Evolutionary conservation across 352 stramenopile genomes (phyloP), one percentile per base, ranked within the genome.

Genomic region (Pythium chondricola): DNA sequence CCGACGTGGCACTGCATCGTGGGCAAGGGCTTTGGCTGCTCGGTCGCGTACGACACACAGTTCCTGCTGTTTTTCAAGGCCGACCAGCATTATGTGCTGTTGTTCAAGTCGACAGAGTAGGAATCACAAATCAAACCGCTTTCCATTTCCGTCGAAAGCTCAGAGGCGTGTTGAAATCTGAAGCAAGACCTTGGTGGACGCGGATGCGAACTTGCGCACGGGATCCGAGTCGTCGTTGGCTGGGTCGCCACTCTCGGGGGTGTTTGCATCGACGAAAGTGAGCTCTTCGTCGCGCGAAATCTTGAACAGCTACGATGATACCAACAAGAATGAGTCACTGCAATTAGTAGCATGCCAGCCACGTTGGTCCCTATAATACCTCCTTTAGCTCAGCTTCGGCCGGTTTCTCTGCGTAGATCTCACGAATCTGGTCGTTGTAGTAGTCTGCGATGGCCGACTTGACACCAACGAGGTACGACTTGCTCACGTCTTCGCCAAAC

Each of bases 1-100:
- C 86, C 84, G 20, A 98, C 89, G 29, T 98, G 91, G 90, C 93
- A 98, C 65, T 96, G 93, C 56, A 97, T 98, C 70, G 83, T 93
- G 6, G 84, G 86, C 42, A 88, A 88, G 59, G 79, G 78, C 45
- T 96, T 94, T 47, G 86, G 83, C 10, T 95, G 86, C 60, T 96
- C 86, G 18, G 80, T 96, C 26, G 86, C 87, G 25, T 93, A 96
- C 63, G 80, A 95, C 57, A 93, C 85, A 24, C 88, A 95, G 54
- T 88, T 85, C 46, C 48, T 95, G 43, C 74, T 95, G 27, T 95
- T 93, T 60, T 93, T 94, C 49, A 71, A 74, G 32, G 74, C 81
- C 27, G 82, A 93, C 45, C 75, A 91, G 64, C 71, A 87, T 27
- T 79, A 93, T 63, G 65, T 92, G 6, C 63, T 95, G 31, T 64